Percentiles rank a stretch among this genome's conserved stretches.
Evolutionary conservation across 208 protist genomes (phyloP).

Genomic region (Trypanosoma cruzi): DNA sequence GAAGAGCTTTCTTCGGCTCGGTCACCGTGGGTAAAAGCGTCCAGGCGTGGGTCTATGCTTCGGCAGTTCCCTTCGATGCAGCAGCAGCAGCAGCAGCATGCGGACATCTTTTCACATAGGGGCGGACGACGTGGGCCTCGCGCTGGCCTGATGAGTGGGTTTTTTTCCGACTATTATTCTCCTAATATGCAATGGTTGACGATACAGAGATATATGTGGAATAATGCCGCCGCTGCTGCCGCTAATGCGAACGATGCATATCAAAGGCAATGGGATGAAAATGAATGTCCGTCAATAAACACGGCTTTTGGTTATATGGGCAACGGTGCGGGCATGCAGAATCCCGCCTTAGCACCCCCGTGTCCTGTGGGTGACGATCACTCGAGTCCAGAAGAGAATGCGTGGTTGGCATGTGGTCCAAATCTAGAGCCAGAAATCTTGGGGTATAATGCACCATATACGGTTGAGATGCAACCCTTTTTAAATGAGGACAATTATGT

Average conservation of each 20-base stretch:
- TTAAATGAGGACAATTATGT: background rate
- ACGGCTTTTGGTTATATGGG: background rate
- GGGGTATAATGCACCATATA: background rate
- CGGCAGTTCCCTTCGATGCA: background rate
- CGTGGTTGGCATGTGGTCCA: background rate
- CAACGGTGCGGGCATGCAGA: background rate
- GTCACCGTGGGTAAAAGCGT: background rate
- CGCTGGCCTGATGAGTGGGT: background rate
- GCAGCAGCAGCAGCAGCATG: slow-evolving; percentile 1
- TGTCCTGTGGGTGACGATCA: background rate
- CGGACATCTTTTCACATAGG: background rate
- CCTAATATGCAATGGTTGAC: background rate
- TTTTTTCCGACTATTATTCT: background rate
- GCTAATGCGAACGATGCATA: background rate
- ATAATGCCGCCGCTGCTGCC: background rate
- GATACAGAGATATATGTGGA: slow-evolving; percentile 5
- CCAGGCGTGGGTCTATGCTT: background rate
- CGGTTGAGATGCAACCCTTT: background rate
- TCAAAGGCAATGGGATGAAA: background rate
- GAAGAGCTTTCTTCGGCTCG: background rate
- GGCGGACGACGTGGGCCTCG: background rate
- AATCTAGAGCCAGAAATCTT: background rate
- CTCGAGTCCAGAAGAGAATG: background rate
- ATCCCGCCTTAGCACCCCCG: background rate
- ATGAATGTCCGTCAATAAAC: background rate